Evolutionary conservation across 1,284 basidiomycete genomes (phyloP).

Genomic region (Exobasidium cylindrosporum): DNA sequence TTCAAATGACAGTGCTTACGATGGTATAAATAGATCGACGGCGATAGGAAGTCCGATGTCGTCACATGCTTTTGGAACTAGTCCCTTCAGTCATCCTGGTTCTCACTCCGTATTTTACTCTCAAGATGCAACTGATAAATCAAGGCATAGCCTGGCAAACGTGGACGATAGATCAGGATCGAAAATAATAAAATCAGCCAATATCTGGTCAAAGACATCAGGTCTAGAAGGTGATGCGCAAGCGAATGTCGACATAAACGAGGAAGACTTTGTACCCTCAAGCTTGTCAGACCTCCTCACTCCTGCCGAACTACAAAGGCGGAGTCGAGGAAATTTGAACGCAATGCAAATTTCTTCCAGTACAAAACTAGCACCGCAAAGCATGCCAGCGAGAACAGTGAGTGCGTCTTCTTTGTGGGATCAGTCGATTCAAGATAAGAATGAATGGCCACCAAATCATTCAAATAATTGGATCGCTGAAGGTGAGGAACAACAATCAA

Average conservation of each 20-base stretch:
- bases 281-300: conserved; percentile 51
- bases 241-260: conserved; percentile 24
- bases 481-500: background rate
- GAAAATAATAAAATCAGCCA: background rate
- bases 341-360: background rate
- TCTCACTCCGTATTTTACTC: conserved; percentile 47
- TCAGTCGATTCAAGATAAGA: too few species aligned
- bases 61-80: conserved; percentile 44
- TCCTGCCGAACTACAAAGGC: conserved; percentile 49
- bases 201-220: background rate
- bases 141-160: background rate
- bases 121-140: conserved; percentile 2
- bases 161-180: background rate
- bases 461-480: background rate
- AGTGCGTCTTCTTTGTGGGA: background rate
- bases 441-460: too few species aligned
- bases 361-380: conserved; percentile 24
- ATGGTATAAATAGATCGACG: background rate
- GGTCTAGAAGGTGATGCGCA: conserved; percentile 30
- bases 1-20: background rate
- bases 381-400: conserved; percentile 25
- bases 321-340: conserved; percentile 7
- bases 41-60: conserved; percentile 55
- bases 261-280: conserved; percentile 60
- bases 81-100: conserved; percentile 51